Evolutionary conservation across 1,284 basidiomycete species (phyloP).

Genomic region (Kwoniella shivajii): DNA sequence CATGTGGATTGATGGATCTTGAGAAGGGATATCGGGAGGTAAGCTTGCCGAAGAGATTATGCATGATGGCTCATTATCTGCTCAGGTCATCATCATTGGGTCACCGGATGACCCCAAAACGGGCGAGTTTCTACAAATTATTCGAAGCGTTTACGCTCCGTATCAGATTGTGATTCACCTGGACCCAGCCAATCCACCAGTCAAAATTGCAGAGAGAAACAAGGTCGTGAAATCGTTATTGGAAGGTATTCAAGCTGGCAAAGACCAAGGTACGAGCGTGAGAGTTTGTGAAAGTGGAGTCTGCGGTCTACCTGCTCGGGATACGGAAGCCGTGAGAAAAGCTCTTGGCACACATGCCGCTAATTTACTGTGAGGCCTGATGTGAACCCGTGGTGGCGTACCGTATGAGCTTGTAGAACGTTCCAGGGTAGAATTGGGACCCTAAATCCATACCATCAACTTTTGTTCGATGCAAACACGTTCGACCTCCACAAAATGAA

Average conservation of each 20-base stretch:
- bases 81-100: constrained; percentile 34
- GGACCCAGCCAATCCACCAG: constrained; percentile 29
- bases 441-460: too few species aligned
- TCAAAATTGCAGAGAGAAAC: constrained; percentile 29
- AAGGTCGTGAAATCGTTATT: constrained; percentile 31
- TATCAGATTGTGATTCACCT: constrained; percentile 38
- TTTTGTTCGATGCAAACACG: too few species aligned
- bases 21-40: constrained; percentile 37
- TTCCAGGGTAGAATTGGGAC: too few species aligned
- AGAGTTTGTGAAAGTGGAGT: constrained; percentile 34
- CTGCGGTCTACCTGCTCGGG: constrained; percentile 31
- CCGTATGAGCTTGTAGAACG: too few species aligned
- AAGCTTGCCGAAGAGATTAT: not conserved
- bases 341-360: constrained; percentile 2
- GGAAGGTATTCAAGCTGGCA: constrained; percentile 16
- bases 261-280: constrained; percentile 19
- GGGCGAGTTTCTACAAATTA: constrained; percentile 11
- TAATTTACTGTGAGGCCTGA: too few species aligned
- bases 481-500: too few species aligned
- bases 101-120: constrained; percentile 1
- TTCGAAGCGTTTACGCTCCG: constrained; percentile 27
- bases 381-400: too few species aligned
- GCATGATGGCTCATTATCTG: not conserved
- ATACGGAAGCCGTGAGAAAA: constrained; percentile 25
- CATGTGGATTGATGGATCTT: constrained; percentile 37